Evolutionary conservation across 2,329 filamentous ascomycete species (phyloP).

Genomic region (Immersiporthe knoxdaviesiana): DNA sequence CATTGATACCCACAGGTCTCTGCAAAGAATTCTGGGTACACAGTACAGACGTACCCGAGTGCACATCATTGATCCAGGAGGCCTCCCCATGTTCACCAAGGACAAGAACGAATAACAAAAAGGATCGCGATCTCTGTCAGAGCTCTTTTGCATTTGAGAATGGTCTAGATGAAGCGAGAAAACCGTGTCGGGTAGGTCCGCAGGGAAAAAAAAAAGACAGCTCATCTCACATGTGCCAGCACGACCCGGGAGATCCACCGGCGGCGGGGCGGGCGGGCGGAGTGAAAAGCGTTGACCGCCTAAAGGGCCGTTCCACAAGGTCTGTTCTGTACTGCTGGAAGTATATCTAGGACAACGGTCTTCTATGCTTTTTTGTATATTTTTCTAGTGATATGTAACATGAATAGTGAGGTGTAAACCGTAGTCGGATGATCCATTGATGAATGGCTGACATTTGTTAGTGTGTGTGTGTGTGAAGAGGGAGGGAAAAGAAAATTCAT

Average conservation of each 20-base stretch:
- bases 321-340: too few species aligned
- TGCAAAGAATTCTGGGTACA: too few species aligned
- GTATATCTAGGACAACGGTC: too few species aligned
- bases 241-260: conserved; percentile 2
- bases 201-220: conserved; percentile 13
- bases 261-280: background rate
- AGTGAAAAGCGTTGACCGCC: conserved; percentile 11
- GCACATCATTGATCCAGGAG: background rate
- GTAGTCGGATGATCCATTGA: too few species aligned
- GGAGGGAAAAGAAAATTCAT: too few species aligned
- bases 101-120: background rate
- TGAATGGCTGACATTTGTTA: too few species aligned
- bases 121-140: background rate
- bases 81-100: background rate
- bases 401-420: too few species aligned
- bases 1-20: too few species aligned
- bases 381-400: background rate
- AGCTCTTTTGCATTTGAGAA: background rate
- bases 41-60: too few species aligned
- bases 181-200: background rate
- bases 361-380: background rate
- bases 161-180: background rate
- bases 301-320: background rate
- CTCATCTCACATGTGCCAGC: conserved; percentile 27
- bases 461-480: too few species aligned